phyloP scores from a whole-genome alignment of 805 yeast species.

The Candida oleophila region DNA sequence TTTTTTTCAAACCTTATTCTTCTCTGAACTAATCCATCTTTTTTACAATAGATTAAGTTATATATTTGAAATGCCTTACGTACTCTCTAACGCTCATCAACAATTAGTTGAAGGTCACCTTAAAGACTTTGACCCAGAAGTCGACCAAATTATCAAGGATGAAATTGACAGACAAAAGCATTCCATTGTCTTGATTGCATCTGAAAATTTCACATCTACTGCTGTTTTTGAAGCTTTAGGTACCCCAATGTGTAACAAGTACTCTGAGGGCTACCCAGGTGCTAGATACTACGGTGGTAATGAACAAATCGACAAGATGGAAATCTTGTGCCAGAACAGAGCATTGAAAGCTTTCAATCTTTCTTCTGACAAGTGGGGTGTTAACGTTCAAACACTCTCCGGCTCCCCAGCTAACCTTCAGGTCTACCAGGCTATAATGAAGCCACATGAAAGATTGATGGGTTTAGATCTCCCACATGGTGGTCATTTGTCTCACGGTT shows the following conservation, averaged over 20 bases:
- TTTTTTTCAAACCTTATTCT: conserved; percentile 1
- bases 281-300: conserved; percentile 98
- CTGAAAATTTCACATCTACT: conserved; percentile 93
- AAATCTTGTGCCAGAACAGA: conserved; percentile 84
- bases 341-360: conserved; percentile 82
- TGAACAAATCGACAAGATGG: conserved; percentile 89
- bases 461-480: conserved; percentile 98
- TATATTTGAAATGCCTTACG: conserved; percentile 37
- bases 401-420: conserved; percentile 97
- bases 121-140: conserved; percentile 78
- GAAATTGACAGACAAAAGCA: conserved; percentile 87
- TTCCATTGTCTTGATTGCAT: conserved; percentile 89
- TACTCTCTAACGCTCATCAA: conserved; percentile 48
- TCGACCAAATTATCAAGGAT: conserved; percentile 68
- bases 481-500: conserved; percentile 97
- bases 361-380: conserved; percentile 89
- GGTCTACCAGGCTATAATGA: conserved; percentile 84
- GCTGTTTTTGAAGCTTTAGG: conserved; percentile 94
- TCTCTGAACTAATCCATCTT: background rate
- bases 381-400: conserved; percentile 90
- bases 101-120: conserved; percentile 61
- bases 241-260: conserved; percentile 95
- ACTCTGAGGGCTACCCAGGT: conserved; percentile 98
- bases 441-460: conserved; percentile 91
- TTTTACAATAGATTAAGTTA: background rate